Percentiles rank a stretch among this genome's conserved stretches.
These are phyloP conservation scores for Petrea volubilis DNA, from an alignment of 257 asterid genomes.

Conservation along the genomic window DNA sequence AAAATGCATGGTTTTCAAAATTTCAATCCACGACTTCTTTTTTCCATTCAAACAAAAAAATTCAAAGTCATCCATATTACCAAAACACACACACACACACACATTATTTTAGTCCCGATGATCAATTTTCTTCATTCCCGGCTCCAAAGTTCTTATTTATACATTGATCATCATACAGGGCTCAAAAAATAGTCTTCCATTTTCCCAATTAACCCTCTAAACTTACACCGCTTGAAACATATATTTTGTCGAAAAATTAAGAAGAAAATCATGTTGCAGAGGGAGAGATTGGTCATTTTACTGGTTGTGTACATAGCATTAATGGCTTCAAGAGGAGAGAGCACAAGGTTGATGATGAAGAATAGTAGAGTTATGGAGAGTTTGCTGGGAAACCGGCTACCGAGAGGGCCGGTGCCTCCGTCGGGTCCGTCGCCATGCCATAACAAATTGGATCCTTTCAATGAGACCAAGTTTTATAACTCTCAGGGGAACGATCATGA, in stretches of 20 bases:
- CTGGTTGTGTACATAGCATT: conserved; percentile 24
- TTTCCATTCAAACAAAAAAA: background rate
- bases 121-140: conserved; percentile 19
- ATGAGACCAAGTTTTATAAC: conserved; percentile 19
- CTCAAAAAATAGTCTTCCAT: background rate
- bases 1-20: background rate
- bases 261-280: background rate
- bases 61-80: conserved; percentile 31
- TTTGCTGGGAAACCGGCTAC: conserved; percentile 44
- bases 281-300: conserved; percentile 10
- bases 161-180: background rate
- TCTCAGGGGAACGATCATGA: conserved; percentile 18
- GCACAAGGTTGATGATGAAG: conserved; percentile 34
- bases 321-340: conserved; percentile 39
- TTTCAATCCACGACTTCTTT: conserved; percentile 13
- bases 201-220: background rate
- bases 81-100: background rate
- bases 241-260: background rate
- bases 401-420: conserved; percentile 74
- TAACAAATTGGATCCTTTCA: conserved; percentile 43
- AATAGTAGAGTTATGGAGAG: conserved; percentile 23
- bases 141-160: conserved; percentile 5
- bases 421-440: conserved; percentile 73
- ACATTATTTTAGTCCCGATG: background rate
- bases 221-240: background rate